Base-by-base conservation (phyloP, 768 basidiomycete genomes). In the Serendipita sp. region DNA sequence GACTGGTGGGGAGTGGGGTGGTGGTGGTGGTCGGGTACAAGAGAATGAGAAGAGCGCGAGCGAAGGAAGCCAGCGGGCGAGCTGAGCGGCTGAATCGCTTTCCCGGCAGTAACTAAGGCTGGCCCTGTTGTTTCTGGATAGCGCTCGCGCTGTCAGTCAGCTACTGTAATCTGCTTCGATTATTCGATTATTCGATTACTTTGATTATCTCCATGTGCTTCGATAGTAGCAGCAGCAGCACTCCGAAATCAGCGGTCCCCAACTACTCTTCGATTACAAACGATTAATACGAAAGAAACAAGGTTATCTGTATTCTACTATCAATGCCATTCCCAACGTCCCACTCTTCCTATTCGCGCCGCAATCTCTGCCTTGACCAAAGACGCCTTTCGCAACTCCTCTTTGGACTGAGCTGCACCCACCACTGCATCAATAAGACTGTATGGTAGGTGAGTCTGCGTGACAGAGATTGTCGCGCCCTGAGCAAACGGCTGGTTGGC, bases 391-490 rank as follows among this genome's bases (percentile, higher is more conserved):
- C 33, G 55, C 34, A 33, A 1, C 29, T 78, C 77, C 40, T 78
- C 76, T 68, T 81, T 79, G 5, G 78, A 74, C 65, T 80, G 78
- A 8, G 85, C 82, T 13, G 84, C 83, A 27, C 78, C 77, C 33
- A 92, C 77, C 40, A 92, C 85, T 73, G 90, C 86, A 73, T 93
- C 91, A 67, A 93, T 81, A 63, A 92, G 78, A 58, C 83, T 81
- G 70, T 92, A 92, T 13, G 91, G 91, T 44, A 91, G 75, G 86
- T 88, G 91, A 3, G 86, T 86, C 63, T 79, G 71, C 37, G 78
- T 80, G 2, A 87, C 80, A 44, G 78, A 76, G 70, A 82, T 33
- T 78, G 77, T 27, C 78, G 74, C 58, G 79, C 77, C 68, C 78
- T 81, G 46, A 79, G 75, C 52, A 86, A 73, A 46, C 76, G 76